Evolutionary conservation across 306 rosid genomes (phyloP), one percentile per base, ranked within the genome.

Genomic region (Inga leiocalycina): DNA sequence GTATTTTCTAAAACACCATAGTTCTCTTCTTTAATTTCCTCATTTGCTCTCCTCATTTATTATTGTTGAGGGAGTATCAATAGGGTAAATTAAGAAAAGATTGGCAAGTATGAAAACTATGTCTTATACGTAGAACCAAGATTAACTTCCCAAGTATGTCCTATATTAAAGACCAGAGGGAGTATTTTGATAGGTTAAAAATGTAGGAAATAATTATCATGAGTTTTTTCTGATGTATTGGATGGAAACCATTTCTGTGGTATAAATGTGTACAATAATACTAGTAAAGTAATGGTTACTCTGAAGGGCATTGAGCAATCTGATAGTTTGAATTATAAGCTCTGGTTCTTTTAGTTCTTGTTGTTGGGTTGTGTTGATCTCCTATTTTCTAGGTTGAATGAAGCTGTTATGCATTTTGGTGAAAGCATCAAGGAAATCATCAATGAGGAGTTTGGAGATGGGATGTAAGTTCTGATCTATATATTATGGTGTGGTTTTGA

Each of bases 401-500:
- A 95, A 90, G 99, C 96, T 44, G 86, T 93, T 34, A 92, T 93
- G 98, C 98, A 95, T 89, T 95, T 95, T 80, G 98, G 99, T 59
- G 98, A 93, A 93, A 95, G 98, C 91, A 95, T 95, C 89, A 95
- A 95, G 86, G 98, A 93, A 57, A 92, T 95, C 34, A 87, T 95
- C 90, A 92, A 95, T 54, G 99, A 95, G 84, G 99, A 93, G 52
- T 95, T 91, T 93, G 99, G 99, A 56, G 99, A 95, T 84, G 98
- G 99, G 82, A 95, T 95, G 99, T 95, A 82, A 91, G 99, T 92
- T 86, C 73, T 14, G 2, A 3, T 85, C 74, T 72, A 7, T 54
- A 46, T 46, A 54, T 54, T 54, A 54, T 54, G 52, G 16, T 46
- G 52, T 2, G 89, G 98, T 92, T 86, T 77, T 13, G 3, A 3